Evolutionary conservation across 805 yeast genomes (phyloP).

Genomic region (Dipodascus geniculatus): DNA sequence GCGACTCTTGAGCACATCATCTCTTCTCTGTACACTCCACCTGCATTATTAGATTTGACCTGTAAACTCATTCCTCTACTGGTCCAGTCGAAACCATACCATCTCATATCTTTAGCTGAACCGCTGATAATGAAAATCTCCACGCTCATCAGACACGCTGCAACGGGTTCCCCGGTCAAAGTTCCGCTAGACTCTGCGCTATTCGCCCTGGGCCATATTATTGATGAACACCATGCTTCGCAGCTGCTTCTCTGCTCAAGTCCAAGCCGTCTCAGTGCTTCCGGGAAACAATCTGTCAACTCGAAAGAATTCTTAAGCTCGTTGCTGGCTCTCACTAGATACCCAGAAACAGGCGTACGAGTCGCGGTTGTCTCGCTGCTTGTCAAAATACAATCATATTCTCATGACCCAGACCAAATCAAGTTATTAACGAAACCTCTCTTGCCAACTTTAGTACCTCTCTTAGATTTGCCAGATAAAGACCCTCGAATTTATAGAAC

Average conservation of each 20-base stretch:
- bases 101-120: conserved; percentile 9
- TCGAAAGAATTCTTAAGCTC: conserved; percentile 11
- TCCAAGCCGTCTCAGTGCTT: not conserved
- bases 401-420: conserved; percentile 11
- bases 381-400: conserved; percentile 14
- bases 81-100: conserved; percentile 3
- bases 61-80: conserved; percentile 5
- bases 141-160: conserved; percentile 8
- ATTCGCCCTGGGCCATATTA: conserved; percentile 16
- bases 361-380: conserved; percentile 18
- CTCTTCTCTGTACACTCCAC: conserved; percentile 7
- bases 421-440: conserved; percentile 14
- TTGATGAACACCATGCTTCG: conserved; percentile 8
- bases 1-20: conserved; percentile 8
- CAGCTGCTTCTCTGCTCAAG: conserved; percentile 7
- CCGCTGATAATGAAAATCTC: conserved; percentile 10
- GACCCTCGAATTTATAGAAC: conserved; percentile 17
- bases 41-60: conserved; percentile 9
- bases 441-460: conserved; percentile 24
- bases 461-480: conserved; percentile 16
- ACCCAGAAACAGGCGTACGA: conserved; percentile 13
- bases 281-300: conserved; percentile 5
- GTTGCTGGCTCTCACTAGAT: conserved; percentile 12
- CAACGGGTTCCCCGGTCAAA: conserved; percentile 2
- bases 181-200: conserved; percentile 13